phyloP scores from a whole-genome alignment of 2,329 filamentous ascomycete species.

The Aspergillus sp. region DNA sequence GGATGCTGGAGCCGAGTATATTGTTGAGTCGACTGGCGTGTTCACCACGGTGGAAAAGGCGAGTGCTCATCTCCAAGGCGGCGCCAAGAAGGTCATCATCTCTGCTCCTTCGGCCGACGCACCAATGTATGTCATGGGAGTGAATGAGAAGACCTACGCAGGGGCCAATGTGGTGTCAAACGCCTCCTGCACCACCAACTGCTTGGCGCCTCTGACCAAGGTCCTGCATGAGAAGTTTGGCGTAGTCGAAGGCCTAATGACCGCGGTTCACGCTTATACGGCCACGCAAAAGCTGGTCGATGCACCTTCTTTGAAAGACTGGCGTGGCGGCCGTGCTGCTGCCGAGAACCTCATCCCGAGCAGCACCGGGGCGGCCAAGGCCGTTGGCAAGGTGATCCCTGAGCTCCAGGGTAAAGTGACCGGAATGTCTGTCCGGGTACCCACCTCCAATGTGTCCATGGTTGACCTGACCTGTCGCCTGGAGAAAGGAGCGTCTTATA shows the following conservation, averaged over 20 bases:
- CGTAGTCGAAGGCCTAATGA: slow-evolving; percentile 99
- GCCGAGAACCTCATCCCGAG: slow-evolving; percentile 99
- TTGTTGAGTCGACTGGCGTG: slow-evolving; percentile 97
- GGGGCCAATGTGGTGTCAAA: slow-evolving; percentile 95
- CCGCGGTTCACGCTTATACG: slow-evolving; percentile 99
- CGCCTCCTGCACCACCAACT: slow-evolving; percentile 99
- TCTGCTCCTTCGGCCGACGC: slow-evolving; percentile 66
- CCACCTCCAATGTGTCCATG: slow-evolving; percentile 97
- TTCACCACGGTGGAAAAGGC: slow-evolving; percentile 99
- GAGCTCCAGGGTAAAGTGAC: slow-evolving; percentile 98
- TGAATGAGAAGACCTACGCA: slow-evolving; percentile 93
- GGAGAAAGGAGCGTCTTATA: no score
- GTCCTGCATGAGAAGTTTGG: slow-evolving; percentile 97
- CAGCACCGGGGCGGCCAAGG: slow-evolving; percentile 99
- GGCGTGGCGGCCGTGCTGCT: slow-evolving; percentile 97
- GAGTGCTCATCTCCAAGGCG: slow-evolving; percentile 87
- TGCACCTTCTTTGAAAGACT: slow-evolving; percentile 96
- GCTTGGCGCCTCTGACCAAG: slow-evolving; percentile 98
- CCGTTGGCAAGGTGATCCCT: slow-evolving; percentile 99
- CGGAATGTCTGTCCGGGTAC: slow-evolving; percentile 99
- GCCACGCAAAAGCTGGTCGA: slow-evolving; percentile 99
- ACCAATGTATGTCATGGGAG: slow-evolving; percentile 99
- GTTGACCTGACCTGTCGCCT: slow-evolving; percentile 94
- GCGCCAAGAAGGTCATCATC: slow-evolving; percentile 95
- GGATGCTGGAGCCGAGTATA: slow-evolving; percentile 84